Evolutionary conservation across 164 flowering plant species (phyloP).

Genomic region (Chloranthus sessilifolius): DNA sequence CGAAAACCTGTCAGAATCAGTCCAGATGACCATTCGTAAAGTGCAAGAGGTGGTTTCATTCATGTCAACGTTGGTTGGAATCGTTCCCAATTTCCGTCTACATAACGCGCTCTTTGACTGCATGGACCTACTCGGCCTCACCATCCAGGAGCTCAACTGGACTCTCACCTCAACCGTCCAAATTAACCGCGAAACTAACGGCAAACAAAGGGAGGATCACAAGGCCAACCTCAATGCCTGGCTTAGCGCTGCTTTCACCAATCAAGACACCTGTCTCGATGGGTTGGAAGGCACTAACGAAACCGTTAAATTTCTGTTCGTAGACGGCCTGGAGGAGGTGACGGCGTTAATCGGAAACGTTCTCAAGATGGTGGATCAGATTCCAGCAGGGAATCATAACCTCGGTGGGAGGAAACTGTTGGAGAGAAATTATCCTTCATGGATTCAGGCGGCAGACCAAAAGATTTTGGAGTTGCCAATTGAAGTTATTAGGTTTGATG

Average conservation of each 20-base stretch:
- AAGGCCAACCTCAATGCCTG: slow-evolving; percentile 56
- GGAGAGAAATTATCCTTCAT: slow-evolving; percentile 39
- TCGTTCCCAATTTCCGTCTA: slow-evolving; percentile 44
- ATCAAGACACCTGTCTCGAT: slow-evolving; percentile 79
- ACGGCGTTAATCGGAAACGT: slow-evolving; percentile 38
- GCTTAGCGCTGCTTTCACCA: slow-evolving; percentile 69
- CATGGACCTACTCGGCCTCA: slow-evolving; percentile 70
- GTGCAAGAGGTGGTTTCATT: slow-evolving; percentile 31
- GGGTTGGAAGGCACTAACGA: slow-evolving; percentile 76
- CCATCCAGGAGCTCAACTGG: slow-evolving; percentile 55
- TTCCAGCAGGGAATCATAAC: background rate
- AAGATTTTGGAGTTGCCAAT: slow-evolving; percentile 35
- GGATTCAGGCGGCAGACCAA: slow-evolving; percentile 48
- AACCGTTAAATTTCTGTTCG: slow-evolving; percentile 32
- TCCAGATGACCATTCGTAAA: slow-evolving; percentile 34
- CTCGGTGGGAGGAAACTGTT: background rate
- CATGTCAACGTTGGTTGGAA: slow-evolving; percentile 32
- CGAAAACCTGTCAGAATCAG: slow-evolving; percentile 37
- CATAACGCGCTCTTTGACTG: slow-evolving; percentile 71
- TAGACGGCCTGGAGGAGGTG: slow-evolving; percentile 30
- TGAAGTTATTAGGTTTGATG: slow-evolving; percentile 32
- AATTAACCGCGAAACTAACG: slow-evolving; percentile 31
- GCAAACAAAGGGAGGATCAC: slow-evolving; percentile 46
- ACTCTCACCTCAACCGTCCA: slow-evolving; percentile 44
- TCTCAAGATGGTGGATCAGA: slow-evolving; percentile 37